Conservation (phyloP, 2,329 filamentous ascomycete genomes). For the Cryphonectria naterciae region DNA sequence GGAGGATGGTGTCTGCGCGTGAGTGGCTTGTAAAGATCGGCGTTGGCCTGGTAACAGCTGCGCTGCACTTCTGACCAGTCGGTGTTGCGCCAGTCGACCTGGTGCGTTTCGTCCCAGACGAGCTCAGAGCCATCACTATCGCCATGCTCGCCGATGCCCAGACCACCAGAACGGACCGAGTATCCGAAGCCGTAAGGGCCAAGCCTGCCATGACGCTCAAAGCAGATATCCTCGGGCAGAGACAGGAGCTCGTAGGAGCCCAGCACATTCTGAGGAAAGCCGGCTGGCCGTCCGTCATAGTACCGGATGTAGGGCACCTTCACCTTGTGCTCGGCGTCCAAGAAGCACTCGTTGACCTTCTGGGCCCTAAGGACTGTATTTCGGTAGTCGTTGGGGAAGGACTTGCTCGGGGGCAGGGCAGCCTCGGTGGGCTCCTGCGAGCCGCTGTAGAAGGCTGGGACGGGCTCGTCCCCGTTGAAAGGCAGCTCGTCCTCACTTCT, state of each 20-base stretch:
- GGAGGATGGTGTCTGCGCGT: conserved; percentile 45
- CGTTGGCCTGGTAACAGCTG: conserved; percentile 73
- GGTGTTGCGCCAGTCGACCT: conserved; percentile 77
- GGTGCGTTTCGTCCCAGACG: conserved; percentile 72
- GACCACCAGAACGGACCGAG: conserved; percentile 74
- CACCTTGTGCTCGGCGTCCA: conserved; percentile 69
- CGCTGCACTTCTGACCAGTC: conserved; percentile 81
- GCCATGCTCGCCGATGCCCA: conserved; percentile 83
- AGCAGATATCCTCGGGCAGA: conserved; percentile 84
- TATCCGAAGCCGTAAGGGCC: conserved; percentile 93
- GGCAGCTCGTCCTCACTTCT: conserved; percentile 62
- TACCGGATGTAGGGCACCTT: conserved; percentile 72
- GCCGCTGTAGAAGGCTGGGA: conserved; percentile 30
- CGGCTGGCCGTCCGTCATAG: conserved; percentile 77
- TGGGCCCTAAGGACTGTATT: conserved; percentile 46
- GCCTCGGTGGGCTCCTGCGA: conserved; percentile 37
- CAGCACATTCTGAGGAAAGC: conserved; percentile 82
- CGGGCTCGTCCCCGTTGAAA: conserved; percentile 40
- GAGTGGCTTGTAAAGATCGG: conserved; percentile 66
- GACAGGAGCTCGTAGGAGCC: conserved; percentile 86
- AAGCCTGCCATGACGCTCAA: conserved; percentile 86
- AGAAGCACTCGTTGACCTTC: conserved; percentile 74
- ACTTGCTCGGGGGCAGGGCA: conserved; percentile 51
- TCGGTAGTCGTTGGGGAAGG: conserved; percentile 52
- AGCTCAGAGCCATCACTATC: conserved; percentile 79